phyloP scores from a whole-genome alignment of 129 eudicot species.

The Centella asiatica region DNA sequence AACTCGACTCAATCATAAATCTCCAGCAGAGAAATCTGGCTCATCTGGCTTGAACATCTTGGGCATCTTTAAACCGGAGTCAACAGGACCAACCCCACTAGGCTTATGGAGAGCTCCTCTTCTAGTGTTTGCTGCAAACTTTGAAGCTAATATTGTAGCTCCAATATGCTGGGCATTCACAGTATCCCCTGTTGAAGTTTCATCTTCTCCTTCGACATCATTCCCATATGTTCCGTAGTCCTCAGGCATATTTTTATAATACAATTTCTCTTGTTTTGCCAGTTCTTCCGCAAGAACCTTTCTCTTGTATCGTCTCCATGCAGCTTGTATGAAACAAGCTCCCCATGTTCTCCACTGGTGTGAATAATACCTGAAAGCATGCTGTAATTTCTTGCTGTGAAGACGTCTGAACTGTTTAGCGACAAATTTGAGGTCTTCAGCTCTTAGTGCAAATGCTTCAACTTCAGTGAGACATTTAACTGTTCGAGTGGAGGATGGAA shows the following conservation, averaged over 20 bases:
- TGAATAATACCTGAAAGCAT: slow-evolving; percentile 64
- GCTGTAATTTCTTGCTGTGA: slow-evolving; percentile 76
- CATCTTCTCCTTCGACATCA: not conserved
- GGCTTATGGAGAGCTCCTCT: slow-evolving; percentile 32
- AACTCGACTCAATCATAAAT: slow-evolving; percentile 8
- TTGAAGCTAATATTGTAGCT: slow-evolving; percentile 54
- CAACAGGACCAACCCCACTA: slow-evolving; percentile 16
- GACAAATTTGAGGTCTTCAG: slow-evolving; percentile 64
- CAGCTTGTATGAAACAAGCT: slow-evolving; percentile 56
- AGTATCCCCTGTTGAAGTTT: slow-evolving; percentile 14
- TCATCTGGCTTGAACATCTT: slow-evolving; percentile 60
- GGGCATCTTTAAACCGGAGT: slow-evolving; percentile 40
- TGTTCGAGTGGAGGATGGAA: slow-evolving; percentile 74
- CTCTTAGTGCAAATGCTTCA: slow-evolving; percentile 75
- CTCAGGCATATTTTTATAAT: slow-evolving; percentile 4
- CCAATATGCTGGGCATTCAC: slow-evolving; percentile 37
- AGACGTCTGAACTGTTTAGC: slow-evolving; percentile 68
- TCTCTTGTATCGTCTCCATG: slow-evolving; percentile 49
- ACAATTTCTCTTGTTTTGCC: slow-evolving; percentile 29
- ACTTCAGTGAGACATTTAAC: slow-evolving; percentile 59
- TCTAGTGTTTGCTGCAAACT: slow-evolving; percentile 57
- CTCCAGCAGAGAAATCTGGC: slow-evolving; percentile 43
- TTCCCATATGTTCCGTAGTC: slow-evolving; percentile 5
- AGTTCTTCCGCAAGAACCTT: slow-evolving; percentile 47
- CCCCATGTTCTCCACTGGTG: slow-evolving; percentile 79